phyloP scores from a whole-genome alignment of 306 rosid species.

The Rosa multiflora region DNA sequence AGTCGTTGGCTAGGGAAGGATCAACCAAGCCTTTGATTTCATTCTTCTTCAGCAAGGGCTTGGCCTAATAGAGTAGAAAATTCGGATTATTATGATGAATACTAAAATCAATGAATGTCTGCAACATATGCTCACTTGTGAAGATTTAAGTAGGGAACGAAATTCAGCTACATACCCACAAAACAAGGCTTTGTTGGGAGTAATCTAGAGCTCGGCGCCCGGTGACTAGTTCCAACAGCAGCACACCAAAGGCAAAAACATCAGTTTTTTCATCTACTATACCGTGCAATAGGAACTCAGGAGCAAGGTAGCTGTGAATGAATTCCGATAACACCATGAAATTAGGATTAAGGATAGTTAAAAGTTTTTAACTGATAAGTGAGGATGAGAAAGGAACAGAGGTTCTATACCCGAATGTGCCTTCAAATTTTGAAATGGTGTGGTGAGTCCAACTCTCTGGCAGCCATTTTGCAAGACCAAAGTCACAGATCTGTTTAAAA shows the following conservation, averaged over 20 bases:
- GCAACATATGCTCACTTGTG: neutral
- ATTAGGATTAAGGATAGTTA: neutral
- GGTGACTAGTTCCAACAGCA: conserved; percentile 79
- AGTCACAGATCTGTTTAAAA: conserved; percentile 78
- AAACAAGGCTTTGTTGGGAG: conserved; percentile 93
- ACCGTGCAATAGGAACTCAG: conserved; percentile 88
- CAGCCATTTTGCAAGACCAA: conserved; percentile 96
- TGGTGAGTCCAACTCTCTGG: conserved; percentile 97
- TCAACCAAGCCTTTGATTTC: conserved; percentile 55
- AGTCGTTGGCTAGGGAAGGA: conserved; percentile 56
- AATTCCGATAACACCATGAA: neutral
- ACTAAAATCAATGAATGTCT: neutral
- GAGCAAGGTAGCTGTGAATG: conserved; percentile 77
- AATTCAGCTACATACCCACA: conserved; percentile 59
- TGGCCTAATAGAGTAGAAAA: conserved; percentile 49
- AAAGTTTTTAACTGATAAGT: neutral
- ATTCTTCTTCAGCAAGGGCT: conserved; percentile 77
- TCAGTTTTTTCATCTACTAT: conserved; percentile 97
- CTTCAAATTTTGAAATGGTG: conserved; percentile 80
- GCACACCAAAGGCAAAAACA: conserved; percentile 87
- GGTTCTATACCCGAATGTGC: conserved; percentile 87
- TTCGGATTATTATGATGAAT: neutral
- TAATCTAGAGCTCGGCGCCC: conserved; percentile 94
- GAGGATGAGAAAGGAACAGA: conserved; percentile 16
- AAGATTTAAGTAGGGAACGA: neutral